Base-by-base conservation (phyloP, 768 basidiomycete genomes). In the Hortiboletus flavorubellus region DNA sequence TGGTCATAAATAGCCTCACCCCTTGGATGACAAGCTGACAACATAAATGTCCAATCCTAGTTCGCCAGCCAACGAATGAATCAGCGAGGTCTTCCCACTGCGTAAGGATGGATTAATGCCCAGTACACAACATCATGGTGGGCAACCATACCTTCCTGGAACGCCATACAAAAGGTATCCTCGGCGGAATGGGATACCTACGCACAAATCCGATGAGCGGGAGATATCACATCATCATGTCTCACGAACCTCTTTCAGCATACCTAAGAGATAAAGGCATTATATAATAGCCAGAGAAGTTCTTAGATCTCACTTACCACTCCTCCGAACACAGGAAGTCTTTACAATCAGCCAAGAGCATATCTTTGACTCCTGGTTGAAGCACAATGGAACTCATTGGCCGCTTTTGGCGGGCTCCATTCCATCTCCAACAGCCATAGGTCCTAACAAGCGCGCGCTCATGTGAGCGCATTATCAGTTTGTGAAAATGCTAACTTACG, bases 371-470 rank as follows among this genome's bases (percentile, higher is more conserved):
- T 41, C 89, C 90, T 5, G 91, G 89, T 62, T 93, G 90, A 11
- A 93, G 79, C 14, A 93, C 91, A 57, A 94, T 93, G n/a, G 91
- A 93, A 64, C 87, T 89, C 86, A 94, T 87, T 0, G 92, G 91
- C 33, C 91, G 81, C 71, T 94, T 94, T 64, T 92, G 89, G 46
- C 90, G 80, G 6, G 91, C 88, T 41, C 90, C 91, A 62, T 91
- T 93, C 87, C 89, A 92, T 53, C 89, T 78, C 92, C 92, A 94
- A 64, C 85, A 84, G 2, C 79, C 80, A 63, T 87, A 87, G 9
- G 85, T 81, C 45, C 87, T 88, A 59, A 34, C 49, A 42, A 49
- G 34, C 43, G 49, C 48, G 31, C 43, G 49, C 33, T 21, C 16
- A 16, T 45, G 41, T 61, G 33, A 59, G 46, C 31, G n/a, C 35